Percentiles rank a stretch among this genome's conserved stretches.
Evolutionary conservation across 371 early-diverging fungal species (phyloP).

Genomic region (Cladochytrium tenue): DNA sequence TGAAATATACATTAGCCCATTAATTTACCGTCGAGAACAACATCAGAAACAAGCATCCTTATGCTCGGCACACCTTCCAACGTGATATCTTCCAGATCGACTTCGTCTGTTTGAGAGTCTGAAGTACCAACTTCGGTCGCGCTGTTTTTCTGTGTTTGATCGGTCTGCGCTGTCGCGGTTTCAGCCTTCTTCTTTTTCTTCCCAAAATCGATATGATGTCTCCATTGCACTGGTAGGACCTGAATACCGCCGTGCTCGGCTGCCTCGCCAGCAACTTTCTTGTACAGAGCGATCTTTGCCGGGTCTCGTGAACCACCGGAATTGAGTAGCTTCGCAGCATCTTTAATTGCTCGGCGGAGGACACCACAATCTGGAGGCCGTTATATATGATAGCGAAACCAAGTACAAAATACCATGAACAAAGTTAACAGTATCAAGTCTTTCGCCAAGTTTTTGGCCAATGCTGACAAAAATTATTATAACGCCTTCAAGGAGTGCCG

Average conservation of each 20-base stretch:
- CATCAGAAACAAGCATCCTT: constrained; percentile 77
- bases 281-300: constrained; percentile 6
- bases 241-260: constrained; percentile 66
- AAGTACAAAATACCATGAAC: constrained; percentile 60
- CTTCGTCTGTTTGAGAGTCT: too few relatives aligned
- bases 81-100: constrained; percentile 72
- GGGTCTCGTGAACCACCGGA: background rate
- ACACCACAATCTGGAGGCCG: constrained; percentile 62
- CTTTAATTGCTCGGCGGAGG: constrained; percentile 68
- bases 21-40: constrained; percentile 71
- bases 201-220: constrained; percentile 75
- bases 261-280: constrained; percentile 32
- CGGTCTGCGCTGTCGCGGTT: background rate
- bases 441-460: constrained; percentile 79
- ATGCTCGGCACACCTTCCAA: constrained; percentile 80
- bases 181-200: constrained; percentile 26
- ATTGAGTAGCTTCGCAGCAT: constrained; percentile 3
- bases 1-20: background rate
- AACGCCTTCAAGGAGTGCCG: background rate
- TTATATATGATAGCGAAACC: background rate
- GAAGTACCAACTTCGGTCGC: background rate
- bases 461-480: constrained; percentile 41
- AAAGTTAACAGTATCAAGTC: constrained; percentile 71
- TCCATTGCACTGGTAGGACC: constrained; percentile 81
- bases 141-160: background rate